Evolutionary conservation across 2,329 filamentous ascomycete genomes (phyloP), one percentile per base, ranked within the genome.

Genomic region (Penicillium decumbens): DNA sequence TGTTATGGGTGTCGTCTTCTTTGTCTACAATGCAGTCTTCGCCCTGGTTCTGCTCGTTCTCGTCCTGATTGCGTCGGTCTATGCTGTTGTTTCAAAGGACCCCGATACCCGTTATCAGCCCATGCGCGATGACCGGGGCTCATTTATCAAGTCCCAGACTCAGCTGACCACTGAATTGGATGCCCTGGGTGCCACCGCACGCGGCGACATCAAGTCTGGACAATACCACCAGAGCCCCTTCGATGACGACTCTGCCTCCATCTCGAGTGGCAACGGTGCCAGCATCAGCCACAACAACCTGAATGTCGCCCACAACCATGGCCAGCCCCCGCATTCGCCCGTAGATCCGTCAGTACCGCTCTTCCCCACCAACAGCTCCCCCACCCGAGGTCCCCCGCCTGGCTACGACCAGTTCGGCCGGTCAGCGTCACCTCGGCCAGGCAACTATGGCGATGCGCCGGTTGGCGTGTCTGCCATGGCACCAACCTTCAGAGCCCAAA

Each of bases 81-180:
- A 92, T 58, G 87, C 89, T 41, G 83, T 96, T 65, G 82, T 89
- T 68, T 88, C 89, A 54, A 95, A 95, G 80, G 95, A 96, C 73
- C 92, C 92, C 20, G 92, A 97, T 67, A 89, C 87, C 37, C 85
- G 91, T 54, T 97, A 97, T 73, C 89, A 95, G 72, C 90, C 89
- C 63, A 96, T 97, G 91, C 87, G 87, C 47, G 92, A 97, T 64
- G 92, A 97, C 71, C 86, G 92, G 62, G 89, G 89, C 44, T 96
- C 91, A 8, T 96, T 97, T 75, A 95, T 96, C 83, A 96, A 96
- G 77, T 95, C 90, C 12, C 88, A 93, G 70, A 88, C 88, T 4
- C 85, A 92, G 64, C 77, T 95, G 46, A 81, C 86, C 4, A 95
- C 90, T 6, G 91, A 96, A 72, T 80, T 96, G 43, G 90, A 96